phyloP scores from a whole-genome alignment of 768 basidiomycete genomes.

The Imleria badia region DNA sequence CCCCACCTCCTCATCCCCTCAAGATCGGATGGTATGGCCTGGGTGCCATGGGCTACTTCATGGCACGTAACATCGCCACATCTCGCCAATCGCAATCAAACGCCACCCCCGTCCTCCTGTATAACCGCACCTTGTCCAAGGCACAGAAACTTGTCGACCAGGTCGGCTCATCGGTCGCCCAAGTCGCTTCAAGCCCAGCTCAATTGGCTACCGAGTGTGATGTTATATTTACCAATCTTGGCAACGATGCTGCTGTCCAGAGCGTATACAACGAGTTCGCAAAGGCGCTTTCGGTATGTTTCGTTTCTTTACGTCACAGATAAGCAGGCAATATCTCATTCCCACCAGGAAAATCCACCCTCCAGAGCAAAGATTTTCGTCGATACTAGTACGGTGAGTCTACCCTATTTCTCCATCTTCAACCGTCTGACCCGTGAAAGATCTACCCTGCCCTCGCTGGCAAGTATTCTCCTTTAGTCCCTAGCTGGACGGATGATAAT shows the following conservation, averaged over 20 bases:
- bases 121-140: constrained; percentile 71
- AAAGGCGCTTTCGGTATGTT: constrained; percentile 53
- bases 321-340: not conserved
- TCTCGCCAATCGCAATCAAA: constrained; percentile 39
- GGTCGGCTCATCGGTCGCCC: constrained; percentile 51
- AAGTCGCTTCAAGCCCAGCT: constrained; percentile 54
- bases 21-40: constrained; percentile 49
- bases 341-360: constrained; percentile 39
- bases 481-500: not conserved
- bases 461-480: constrained; percentile 13
- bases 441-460: constrained; percentile 57
- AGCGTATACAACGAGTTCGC: constrained; percentile 61
- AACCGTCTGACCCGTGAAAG: constrained; percentile 31
- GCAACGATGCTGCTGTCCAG: constrained; percentile 69
- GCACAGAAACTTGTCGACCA: constrained; percentile 55
- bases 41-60: constrained; percentile 70
- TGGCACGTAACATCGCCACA: constrained; percentile 79
- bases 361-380: constrained; percentile 71
- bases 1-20: constrained; percentile 41
- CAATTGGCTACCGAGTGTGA: constrained; percentile 69
- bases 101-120: constrained; percentile 61
- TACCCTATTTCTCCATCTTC: not conserved
- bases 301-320: not conserved
- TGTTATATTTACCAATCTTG: constrained; percentile 72
- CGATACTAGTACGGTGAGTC: constrained; percentile 79